Evolutionary conservation across 129 eudicot species (phyloP).

Genomic region (Logfia minima): DNA sequence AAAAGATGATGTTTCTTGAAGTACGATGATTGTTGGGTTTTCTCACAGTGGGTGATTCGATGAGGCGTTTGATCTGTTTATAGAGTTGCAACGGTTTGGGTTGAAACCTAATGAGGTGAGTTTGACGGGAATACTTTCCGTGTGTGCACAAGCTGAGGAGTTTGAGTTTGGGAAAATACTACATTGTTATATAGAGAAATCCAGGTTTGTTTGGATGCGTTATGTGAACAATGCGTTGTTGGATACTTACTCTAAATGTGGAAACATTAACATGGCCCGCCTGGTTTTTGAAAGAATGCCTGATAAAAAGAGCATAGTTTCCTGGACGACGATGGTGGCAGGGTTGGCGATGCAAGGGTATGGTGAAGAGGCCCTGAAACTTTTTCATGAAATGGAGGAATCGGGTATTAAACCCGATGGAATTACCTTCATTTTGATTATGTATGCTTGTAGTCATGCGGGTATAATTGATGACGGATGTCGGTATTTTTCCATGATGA

Average conservation of each 20-base stretch:
- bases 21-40: conserved; percentile 47
- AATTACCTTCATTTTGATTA: conserved; percentile 35
- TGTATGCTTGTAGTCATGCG: conserved; percentile 48
- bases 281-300: conserved; percentile 41
- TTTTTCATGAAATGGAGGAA: conserved; percentile 38
- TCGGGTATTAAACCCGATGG: conserved; percentile 42
- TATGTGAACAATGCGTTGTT: conserved; percentile 37
- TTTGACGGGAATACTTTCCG: conserved; percentile 43
- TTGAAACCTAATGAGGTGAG: conserved; percentile 35
- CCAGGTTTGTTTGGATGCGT: conserved; percentile 29
- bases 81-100: conserved; percentile 26
- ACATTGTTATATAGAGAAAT: conserved; percentile 36
- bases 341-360: conserved; percentile 53
- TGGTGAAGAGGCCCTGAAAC: conserved; percentile 34
- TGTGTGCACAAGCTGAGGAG: conserved; percentile 44
- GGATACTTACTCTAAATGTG: conserved; percentile 44
- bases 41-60: conserved; percentile 37
- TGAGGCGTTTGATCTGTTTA: conserved; percentile 42
- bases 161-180: conserved; percentile 37
- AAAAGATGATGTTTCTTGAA: conserved; percentile 43
- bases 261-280: conserved; percentile 39
- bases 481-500: conserved; percentile 36
- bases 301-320: conserved; percentile 34
- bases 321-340: conserved; percentile 54
- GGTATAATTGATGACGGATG: conserved; percentile 36